These are phyloP conservation scores for Mycena alexandri DNA, from an alignment of 768 basidiomycete species.

Conservation along the genomic window DNA sequence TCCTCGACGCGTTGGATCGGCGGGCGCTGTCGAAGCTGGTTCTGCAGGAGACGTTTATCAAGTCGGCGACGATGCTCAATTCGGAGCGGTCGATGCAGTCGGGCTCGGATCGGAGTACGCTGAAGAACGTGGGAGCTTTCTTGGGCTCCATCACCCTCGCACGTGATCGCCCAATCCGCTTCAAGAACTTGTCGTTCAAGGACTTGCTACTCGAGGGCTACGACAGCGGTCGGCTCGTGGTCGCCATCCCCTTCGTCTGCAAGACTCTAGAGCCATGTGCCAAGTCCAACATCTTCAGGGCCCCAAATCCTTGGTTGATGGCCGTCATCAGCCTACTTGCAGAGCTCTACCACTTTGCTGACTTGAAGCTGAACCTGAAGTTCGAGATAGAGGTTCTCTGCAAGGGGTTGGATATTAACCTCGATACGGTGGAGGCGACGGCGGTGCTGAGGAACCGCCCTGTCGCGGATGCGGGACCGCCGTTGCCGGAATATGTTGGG, in stretches of 20 bases:
- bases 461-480: slow-evolving; percentile 69
- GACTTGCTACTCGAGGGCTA: slow-evolving; percentile 97
- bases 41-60: slow-evolving; percentile 93
- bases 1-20: slow-evolving; percentile 86
- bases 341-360: slow-evolving; percentile 97
- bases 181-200: slow-evolving; percentile 96
- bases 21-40: slow-evolving; percentile 79
- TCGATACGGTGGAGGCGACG: slow-evolving; percentile 87
- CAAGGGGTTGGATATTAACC: slow-evolving; percentile 89
- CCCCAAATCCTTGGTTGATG: slow-evolving; percentile 99
- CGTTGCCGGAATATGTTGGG: slow-evolving; percentile 81
- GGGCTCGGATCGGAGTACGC: slow-evolving; percentile 82
- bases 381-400: slow-evolving; percentile 99
- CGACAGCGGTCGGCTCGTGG: slow-evolving; percentile 89
- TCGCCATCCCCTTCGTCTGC: slow-evolving; percentile 98
- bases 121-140: slow-evolving; percentile 98
- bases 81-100: slow-evolving; percentile 91
- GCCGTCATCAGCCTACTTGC: slow-evolving; percentile 91
- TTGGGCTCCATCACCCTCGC: slow-evolving; percentile 94
- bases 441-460: slow-evolving; percentile 86
- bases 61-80: slow-evolving; percentile 89
- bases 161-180: slow-evolving; percentile 90
- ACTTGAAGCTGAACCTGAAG: slow-evolving; percentile 95
- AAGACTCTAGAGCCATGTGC: slow-evolving; percentile 93
- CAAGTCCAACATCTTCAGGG: slow-evolving; percentile 92